Evolutionary conservation across 1,284 basidiomycete genomes (phyloP).

Genomic region (Tilletia horrida): DNA sequence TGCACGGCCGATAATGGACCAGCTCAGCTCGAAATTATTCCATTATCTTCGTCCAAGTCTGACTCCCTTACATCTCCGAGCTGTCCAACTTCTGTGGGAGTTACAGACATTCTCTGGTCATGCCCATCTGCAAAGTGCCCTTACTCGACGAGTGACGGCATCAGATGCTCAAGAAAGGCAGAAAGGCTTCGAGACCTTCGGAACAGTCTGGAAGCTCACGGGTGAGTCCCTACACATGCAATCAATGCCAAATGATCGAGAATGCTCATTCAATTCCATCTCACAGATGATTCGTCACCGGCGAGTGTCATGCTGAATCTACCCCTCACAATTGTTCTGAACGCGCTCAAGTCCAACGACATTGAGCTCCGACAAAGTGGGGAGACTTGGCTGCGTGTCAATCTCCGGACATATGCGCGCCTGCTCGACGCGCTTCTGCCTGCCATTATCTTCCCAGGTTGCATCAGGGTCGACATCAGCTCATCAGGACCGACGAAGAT

Average conservation of each 20-base stretch:
- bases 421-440: slow-evolving; percentile 39
- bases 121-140: neutral
- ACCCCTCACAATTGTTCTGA: slow-evolving; percentile 82
- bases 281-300: slow-evolving; percentile 70
- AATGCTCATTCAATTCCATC: neutral
- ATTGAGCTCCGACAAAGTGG: slow-evolving; percentile 32
- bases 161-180: neutral
- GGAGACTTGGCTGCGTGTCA: slow-evolving; percentile 41
- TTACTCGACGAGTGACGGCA: slow-evolving; percentile 1
- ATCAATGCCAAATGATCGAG: slow-evolving; percentile 21
- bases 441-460: slow-evolving; percentile 26
- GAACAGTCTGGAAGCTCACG: slow-evolving; percentile 55
- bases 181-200: slow-evolving; percentile 56
- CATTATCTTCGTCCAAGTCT: slow-evolving; percentile 69
- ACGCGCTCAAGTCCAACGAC: slow-evolving; percentile 62
- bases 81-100: slow-evolving; percentile 79
- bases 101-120: slow-evolving; percentile 29
- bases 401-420: slow-evolving; percentile 38
- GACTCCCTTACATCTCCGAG: slow-evolving; percentile 74
- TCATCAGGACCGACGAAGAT: neutral
- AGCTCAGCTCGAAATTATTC: slow-evolving; percentile 62
- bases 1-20: slow-evolving; percentile 24
- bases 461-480: neutral
- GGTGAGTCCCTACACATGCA: slow-evolving; percentile 14
- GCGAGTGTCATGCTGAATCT: slow-evolving; percentile 77